Percentiles rank a stretch among this genome's conserved stretches.
Evolutionary conservation across 805 yeast genomes (phyloP).

Genomic region (Wickerhamomyces queroliae): DNA sequence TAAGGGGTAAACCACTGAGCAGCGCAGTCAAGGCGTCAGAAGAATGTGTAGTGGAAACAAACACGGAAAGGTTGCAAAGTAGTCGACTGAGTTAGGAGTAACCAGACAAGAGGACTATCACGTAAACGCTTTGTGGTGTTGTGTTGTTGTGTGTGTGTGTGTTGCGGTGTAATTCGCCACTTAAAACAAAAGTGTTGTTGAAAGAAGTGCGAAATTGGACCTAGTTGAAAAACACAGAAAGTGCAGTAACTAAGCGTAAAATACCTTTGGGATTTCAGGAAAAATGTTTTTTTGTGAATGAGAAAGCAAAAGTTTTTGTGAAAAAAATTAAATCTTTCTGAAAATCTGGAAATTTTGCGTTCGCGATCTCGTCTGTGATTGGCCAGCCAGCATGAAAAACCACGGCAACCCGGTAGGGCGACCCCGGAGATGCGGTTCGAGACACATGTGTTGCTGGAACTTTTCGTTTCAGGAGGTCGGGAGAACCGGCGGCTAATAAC

Average conservation of each 20-base stretch:
- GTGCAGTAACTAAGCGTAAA: too few species aligned
- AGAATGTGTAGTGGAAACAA: not conserved
- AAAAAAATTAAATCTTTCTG: not conserved
- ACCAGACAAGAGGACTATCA: too few species aligned
- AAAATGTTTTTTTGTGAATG: not conserved
- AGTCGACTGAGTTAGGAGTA: too few species aligned
- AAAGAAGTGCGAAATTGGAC: too few species aligned
- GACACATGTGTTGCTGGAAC: not conserved
- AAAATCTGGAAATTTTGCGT: not conserved
- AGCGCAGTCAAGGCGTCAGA: constrained; percentile 27
- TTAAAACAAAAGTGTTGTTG: too few species aligned
- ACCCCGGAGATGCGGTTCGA: not conserved
- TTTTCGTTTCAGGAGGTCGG: too few species aligned
- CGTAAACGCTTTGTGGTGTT: too few species aligned
- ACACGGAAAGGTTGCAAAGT: not conserved
- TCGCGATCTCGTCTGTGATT: not conserved
- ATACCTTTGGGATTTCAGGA: too few species aligned
- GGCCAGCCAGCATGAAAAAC: not conserved
- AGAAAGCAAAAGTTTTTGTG: too few species aligned
- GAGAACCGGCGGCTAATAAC: not conserved
- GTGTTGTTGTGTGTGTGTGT: too few species aligned
- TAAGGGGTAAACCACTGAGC: constrained; percentile 15
- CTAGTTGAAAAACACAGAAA: too few species aligned
- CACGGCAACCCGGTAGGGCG: not conserved
- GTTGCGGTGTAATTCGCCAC: too few species aligned